Conservation (phyloP, 257 asterid genomes). For the Paulownia fortunei region DNA sequence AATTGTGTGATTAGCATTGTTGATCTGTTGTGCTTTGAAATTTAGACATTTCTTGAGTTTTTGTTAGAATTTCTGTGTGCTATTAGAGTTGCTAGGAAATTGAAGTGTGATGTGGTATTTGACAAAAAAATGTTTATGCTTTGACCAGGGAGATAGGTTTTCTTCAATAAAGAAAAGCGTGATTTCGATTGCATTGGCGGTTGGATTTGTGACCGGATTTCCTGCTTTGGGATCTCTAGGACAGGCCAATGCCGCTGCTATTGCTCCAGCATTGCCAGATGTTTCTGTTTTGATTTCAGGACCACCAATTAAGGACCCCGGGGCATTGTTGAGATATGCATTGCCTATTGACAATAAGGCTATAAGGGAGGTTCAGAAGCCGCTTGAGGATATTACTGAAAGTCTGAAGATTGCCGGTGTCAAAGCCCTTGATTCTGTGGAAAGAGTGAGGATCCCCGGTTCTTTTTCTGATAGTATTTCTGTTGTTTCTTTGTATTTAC, state of each 20-base stretch:
- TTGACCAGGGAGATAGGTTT: conserved; percentile 56
- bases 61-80: neutral
- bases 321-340: conserved; percentile 86
- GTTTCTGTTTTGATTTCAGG: conserved; percentile 91
- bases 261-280: conserved; percentile 74
- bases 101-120: neutral
- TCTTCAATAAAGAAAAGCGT: conserved; percentile 63
- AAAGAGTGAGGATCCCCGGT: conserved; percentile 64
- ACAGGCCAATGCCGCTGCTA: conserved; percentile 56
- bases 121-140: conserved; percentile 1
- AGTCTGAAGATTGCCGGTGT: conserved; percentile 87
- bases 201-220: conserved; percentile 65
- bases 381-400: conserved; percentile 94
- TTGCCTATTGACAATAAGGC: conserved; percentile 95
- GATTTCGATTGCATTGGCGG: conserved; percentile 74
- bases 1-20: neutral
- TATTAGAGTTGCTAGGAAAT: neutral
- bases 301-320: conserved; percentile 98
- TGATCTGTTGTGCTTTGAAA: neutral
- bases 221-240: conserved; percentile 55
- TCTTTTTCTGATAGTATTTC: neutral
- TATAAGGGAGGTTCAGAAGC: conserved; percentile 95
- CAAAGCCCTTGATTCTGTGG: conserved; percentile 88
- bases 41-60: neutral
- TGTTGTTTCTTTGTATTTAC: neutral